Evolutionary conservation across 2,329 filamentous ascomycete genomes (phyloP).

Genomic region (Macrophomina tecta): DNA sequence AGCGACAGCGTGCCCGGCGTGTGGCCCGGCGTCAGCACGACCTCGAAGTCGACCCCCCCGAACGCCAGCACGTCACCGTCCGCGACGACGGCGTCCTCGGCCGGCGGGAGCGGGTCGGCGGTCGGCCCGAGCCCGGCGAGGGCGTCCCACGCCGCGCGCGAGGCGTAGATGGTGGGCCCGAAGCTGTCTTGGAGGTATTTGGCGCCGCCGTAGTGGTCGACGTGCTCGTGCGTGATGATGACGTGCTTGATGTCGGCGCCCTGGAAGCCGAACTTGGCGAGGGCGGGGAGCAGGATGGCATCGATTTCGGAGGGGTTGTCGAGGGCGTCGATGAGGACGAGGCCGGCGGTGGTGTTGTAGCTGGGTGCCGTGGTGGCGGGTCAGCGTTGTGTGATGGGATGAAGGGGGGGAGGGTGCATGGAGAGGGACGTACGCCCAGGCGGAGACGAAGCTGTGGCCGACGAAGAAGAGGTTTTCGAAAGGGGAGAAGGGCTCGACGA

Average conservation of each 20-base stretch:
- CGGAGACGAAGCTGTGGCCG: conserved; percentile 29
- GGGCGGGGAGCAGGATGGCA: background rate
- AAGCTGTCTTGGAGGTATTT: background rate
- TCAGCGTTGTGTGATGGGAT: too few species aligned
- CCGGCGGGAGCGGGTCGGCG: too few species aligned
- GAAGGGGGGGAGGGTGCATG: too few species aligned
- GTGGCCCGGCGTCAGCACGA: too few species aligned
- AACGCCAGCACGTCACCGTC: too few species aligned
- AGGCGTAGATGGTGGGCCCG: background rate
- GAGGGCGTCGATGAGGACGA: background rate
- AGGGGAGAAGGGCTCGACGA: background rate
- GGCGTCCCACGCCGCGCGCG: background rate
- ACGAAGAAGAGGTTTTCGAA: conserved; percentile 31
- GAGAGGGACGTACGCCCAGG: conserved; percentile 28
- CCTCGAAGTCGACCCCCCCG: too few species aligned
- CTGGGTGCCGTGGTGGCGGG: too few species aligned
- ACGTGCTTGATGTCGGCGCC: background rate
- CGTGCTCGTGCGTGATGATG: background rate
- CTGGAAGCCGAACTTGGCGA: background rate
- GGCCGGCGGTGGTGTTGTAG: conserved; percentile 20
- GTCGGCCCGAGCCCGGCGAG: background rate
- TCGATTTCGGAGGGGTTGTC: background rate
- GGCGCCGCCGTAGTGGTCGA: background rate
- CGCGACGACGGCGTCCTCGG: too few species aligned
- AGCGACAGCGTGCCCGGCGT: background rate